These are phyloP conservation scores for Prunus davidiana DNA, from an alignment of 306 rosid genomes.

Conservation along the genomic window DNA sequence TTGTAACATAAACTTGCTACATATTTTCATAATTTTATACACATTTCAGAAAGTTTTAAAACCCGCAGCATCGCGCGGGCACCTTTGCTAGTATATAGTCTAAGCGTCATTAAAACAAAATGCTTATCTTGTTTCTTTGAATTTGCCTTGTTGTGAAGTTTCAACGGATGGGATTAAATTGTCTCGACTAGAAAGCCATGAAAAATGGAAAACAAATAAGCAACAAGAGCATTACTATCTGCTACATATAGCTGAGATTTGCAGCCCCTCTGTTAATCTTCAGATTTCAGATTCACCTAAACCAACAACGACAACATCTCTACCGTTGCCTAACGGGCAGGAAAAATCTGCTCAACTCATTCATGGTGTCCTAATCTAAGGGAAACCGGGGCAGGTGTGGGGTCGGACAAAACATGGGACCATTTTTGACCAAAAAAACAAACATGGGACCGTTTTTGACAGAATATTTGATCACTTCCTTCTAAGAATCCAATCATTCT, in stretches of 20 bases:
- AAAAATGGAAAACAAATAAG: too few species aligned
- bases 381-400: not conserved
- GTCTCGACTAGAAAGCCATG: not conserved
- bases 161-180: not conserved
- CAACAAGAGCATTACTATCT: too few species aligned
- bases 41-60: too few species aligned
- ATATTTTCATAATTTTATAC: too few species aligned
- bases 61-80: too few species aligned
- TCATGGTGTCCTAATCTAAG: not conserved
- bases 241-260: too few species aligned
- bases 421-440: not conserved
- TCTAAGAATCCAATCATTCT: not conserved
- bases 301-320: constrained; percentile 4
- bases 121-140: too few species aligned
- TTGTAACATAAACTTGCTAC: too few species aligned
- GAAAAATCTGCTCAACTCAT: not conserved
- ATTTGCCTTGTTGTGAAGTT: not conserved
- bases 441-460: not conserved
- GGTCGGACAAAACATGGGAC: not conserved
- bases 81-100: too few species aligned
- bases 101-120: too few species aligned
- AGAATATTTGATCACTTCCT: not conserved
- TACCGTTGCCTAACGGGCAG: not conserved
- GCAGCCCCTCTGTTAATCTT: not conserved
- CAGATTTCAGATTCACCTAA: not conserved